These are phyloP conservation scores for Pisolithus albus DNA, from an alignment of 768 basidiomycete genomes.

Conservation along the genomic window DNA sequence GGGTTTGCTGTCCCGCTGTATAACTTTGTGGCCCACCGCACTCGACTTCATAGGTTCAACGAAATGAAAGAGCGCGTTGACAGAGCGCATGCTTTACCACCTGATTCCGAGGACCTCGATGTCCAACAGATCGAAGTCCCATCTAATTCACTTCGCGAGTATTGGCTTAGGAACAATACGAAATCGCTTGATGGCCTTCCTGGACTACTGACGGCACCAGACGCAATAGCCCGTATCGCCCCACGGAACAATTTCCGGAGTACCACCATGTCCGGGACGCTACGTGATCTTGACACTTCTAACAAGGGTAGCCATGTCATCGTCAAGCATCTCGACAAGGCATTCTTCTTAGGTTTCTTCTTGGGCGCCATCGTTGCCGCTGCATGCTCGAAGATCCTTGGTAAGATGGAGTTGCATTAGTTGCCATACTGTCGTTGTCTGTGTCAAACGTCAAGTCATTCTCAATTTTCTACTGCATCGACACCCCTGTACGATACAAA, in stretches of 20 bases:
- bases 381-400: constrained; percentile 6
- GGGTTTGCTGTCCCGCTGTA: constrained; percentile 61
- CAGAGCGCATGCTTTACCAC: constrained; percentile 12
- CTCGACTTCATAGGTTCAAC: constrained; percentile 38
- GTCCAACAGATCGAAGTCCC: constrained; percentile 1
- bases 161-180: constrained; percentile 47
- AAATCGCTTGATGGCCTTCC: constrained; percentile 55
- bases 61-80: constrained; percentile 39
- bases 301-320: not conserved
- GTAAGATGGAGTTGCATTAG: not conserved
- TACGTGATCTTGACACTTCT: not conserved
- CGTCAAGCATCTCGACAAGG: constrained; percentile 5
- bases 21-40: constrained; percentile 51
- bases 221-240: constrained; percentile 5
- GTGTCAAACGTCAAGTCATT: not conserved
- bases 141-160: constrained; percentile 38
- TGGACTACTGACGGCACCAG: constrained; percentile 32
- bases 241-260: constrained; percentile 15
- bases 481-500: constrained; percentile 24
- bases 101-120: constrained; percentile 7
- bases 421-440: not conserved
- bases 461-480: not conserved
- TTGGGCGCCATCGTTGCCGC: constrained; percentile 8
- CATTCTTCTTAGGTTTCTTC: constrained; percentile 15
- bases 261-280: constrained; percentile 7